Base-by-base conservation (phyloP, 805 yeast species). In the Pichia californica region DNA sequence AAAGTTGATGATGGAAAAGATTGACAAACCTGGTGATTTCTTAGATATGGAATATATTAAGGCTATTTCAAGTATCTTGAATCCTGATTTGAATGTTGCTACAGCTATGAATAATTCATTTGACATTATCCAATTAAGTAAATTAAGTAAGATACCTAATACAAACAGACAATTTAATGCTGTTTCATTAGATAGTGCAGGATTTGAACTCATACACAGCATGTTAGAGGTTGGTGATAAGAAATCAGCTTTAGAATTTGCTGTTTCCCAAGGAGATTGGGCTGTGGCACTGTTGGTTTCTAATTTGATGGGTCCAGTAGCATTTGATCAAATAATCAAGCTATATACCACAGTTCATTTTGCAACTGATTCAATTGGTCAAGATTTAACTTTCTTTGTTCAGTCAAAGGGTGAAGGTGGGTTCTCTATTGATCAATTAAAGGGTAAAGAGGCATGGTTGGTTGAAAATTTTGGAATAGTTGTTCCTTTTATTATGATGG, bases 261-360 rank as follows among this genome's bases (percentile, higher is more conserved):
- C 93, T 1, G 58, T 88, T 16, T 67, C 73, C 2, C 74, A 76
- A 41, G 74, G 77, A 9, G 85, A 86, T 51, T 89, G 86, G 83
- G 79, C 91, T 0, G 68, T 88, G 60, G 83, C 96, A 0, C 62
- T 91, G 43, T 58, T 88, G 26, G 66, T 89, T 39, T 80, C 94
- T 1, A 74, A 81, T 47, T 60, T 86, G 15, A 64, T 78, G 23
- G 83, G 93, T 3, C 74, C 76, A 18, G 80, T 77, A 4, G 68
- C 70, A 31, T 52, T 59, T 32, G 42, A 51, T 10, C 54, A 58
- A 20, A 73, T 82, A 3, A 80, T 82, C 6, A 69, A 79, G 20
- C 34, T 59, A 13, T 63, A 54, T 45, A 37, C 57, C 1, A 25
- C 45, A 1, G 33, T 39, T 7, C 49, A 47, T 19, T 54, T 62